Conservation (phyloP, 1,284 basidiomycete genomes). For the Apiotrichum laibachii region DNA sequence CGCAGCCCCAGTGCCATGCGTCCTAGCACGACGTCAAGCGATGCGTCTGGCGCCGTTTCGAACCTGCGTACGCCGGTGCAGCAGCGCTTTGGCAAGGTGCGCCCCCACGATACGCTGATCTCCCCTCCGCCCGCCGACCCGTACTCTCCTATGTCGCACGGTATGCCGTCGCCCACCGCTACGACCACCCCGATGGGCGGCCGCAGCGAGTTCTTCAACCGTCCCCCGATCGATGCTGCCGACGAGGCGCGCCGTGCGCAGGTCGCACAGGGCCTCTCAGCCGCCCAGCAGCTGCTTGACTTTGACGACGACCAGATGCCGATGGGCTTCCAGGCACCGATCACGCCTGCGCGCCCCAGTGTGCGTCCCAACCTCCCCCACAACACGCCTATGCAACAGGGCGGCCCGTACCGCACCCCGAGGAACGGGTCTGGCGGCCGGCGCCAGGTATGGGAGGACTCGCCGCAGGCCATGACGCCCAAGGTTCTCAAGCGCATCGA, state of each 20-base stretch:
- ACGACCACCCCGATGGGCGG: not conserved
- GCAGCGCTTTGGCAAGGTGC: not conserved
- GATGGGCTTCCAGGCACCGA: constrained; percentile 13
- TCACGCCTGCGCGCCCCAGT: constrained; percentile 25
- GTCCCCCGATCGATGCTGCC: constrained; percentile 39
- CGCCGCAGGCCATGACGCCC: constrained; percentile 28
- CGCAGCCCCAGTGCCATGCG: constrained; percentile 8
- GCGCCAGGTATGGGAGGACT: constrained; percentile 40
- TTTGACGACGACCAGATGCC: constrained; percentile 26
- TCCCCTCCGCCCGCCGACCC: not conserved
- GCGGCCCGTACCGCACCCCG: constrained; percentile 1
- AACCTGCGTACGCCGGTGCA: constrained; percentile 13
- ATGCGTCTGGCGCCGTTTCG: constrained; percentile 9
- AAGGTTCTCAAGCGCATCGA: constrained; percentile 24
- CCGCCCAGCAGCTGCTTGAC: constrained; percentile 68
- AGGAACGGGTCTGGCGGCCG: not conserved
- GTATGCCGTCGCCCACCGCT: not conserved
- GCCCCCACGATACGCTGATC: not conserved
- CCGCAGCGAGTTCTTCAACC: not conserved
- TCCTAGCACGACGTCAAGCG: constrained; percentile 22
- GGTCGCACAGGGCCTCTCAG: constrained; percentile 82
- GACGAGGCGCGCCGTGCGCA: constrained; percentile 79
- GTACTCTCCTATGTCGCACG: not conserved
- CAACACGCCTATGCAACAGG: not conserved
- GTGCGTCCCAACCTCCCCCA: constrained; percentile 11